A percentile compares a stretch with the other conserved stretches of the same genome.
phyloP scores from a whole-genome alignment of 352 stramenopile genomes.

The Globisporangium rhizosaccharum region DNA sequence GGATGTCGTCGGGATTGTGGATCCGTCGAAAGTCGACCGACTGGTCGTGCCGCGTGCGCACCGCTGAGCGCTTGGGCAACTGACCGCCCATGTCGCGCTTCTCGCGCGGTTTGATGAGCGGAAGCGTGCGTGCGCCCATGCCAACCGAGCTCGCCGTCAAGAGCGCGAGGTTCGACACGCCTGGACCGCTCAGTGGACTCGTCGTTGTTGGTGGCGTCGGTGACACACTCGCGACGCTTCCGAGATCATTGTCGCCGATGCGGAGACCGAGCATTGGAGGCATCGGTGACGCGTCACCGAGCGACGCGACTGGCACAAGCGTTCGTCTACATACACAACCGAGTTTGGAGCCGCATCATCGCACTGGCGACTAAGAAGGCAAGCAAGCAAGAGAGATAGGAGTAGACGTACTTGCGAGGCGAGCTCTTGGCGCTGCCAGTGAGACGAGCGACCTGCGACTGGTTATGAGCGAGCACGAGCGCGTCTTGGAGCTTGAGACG shows the following conservation, averaged over 20 bases:
- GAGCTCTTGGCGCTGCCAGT: conserved; percentile 9
- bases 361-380: no score
- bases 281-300: conserved; percentile 8
- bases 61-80: no score
- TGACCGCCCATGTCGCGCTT: no score
- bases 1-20: no score
- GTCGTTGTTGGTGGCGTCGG: neutral
- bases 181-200: neutral
- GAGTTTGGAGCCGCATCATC: no score
- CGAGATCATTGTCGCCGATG: conserved; percentile 2
- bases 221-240: neutral
- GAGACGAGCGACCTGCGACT: conserved; percentile 6
- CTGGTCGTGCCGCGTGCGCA: no score
- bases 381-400: neutral
- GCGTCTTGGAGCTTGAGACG: conserved; percentile 36
- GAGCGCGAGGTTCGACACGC: conserved; percentile 2
- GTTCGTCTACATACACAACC: conserved; percentile 6
- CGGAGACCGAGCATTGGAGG: conserved; percentile 9
- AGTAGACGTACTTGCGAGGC: conserved; percentile 7
- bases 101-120: no score
- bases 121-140: conserved; percentile 16
- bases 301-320: conserved; percentile 5
- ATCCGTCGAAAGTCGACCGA: no score
- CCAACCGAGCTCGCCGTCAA: conserved; percentile 17
- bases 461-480: conserved; percentile 5